Percentiles rank a stretch among this genome's conserved stretches.
Evolutionary conservation across 768 basidiomycete genomes (phyloP).

Genomic region (Baorangia bicolor): DNA sequence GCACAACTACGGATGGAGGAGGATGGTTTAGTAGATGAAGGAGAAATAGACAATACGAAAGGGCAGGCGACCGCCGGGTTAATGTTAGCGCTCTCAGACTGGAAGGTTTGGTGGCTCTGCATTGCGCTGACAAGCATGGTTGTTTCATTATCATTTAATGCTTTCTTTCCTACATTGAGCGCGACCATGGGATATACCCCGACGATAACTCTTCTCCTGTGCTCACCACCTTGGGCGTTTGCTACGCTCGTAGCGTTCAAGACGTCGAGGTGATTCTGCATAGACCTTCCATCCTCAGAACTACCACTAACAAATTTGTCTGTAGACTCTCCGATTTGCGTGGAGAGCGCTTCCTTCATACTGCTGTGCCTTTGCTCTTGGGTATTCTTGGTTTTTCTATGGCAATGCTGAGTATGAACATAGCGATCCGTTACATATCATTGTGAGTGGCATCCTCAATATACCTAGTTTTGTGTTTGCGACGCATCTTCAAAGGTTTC

Average conservation of each 20-base stretch:
- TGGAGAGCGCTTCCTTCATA: conserved; percentile 73
- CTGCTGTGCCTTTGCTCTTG: conserved; percentile 46
- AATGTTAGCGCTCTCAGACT: conserved; percentile 61
- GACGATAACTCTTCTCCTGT: conserved; percentile 70
- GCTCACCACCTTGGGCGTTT: conserved; percentile 68
- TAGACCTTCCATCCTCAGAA: neutral
- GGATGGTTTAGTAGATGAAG: conserved; percentile 57
- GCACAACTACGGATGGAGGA: conserved; percentile 63
- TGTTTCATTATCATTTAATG: conserved; percentile 71
- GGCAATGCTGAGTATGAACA: conserved; percentile 61
- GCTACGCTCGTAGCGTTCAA: conserved; percentile 56
- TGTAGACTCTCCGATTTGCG: conserved; percentile 66
- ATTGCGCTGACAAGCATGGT: conserved; percentile 55
- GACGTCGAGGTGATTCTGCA: conserved; percentile 43
- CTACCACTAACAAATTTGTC: neutral
- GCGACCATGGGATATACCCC: conserved; percentile 66
- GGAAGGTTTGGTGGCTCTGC: conserved; percentile 84
- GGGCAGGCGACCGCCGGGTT: conserved; percentile 49
- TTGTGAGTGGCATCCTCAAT: conserved; percentile 41
- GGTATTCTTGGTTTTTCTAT: conserved; percentile 72
- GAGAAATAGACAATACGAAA: conserved; percentile 36
- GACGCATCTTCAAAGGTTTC: conserved; percentile 46
- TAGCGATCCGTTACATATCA: conserved; percentile 60
- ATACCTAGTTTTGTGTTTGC: neutral
- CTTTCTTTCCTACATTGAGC: conserved; percentile 76